phyloP scores from a whole-genome alignment of 2,329 filamentous ascomycete species.

The Diaporthe capsici region DNA sequence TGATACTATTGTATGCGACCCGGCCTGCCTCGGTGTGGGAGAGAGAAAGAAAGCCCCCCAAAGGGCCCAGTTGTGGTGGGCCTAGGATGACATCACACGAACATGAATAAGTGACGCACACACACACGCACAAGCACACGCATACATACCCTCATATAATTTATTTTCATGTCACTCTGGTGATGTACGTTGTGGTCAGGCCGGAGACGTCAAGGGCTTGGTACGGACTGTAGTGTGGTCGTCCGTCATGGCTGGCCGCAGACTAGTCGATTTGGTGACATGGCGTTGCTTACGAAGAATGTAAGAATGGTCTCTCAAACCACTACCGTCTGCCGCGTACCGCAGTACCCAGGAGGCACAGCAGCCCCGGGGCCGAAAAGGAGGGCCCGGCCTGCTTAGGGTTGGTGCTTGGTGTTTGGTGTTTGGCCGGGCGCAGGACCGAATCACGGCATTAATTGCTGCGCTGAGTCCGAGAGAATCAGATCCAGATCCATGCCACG shows the following conservation, averaged over 20 bases:
- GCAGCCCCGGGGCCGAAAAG: neutral
- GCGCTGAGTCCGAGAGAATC: neutral
- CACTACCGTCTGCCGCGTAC: too few species aligned
- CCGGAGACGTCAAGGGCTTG: neutral
- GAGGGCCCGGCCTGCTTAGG: neutral
- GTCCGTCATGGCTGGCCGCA: neutral
- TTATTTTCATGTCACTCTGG: neutral
- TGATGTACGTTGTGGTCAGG: neutral
- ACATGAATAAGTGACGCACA: slow-evolving; percentile 1
- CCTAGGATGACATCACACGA: slow-evolving; percentile 3
- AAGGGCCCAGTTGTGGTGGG: neutral
- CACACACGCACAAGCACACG: neutral
- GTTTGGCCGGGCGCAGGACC: neutral
- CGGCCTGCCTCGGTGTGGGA: neutral
- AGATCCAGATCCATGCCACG: neutral
- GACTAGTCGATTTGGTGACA: neutral
- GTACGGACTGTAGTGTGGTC: neutral
- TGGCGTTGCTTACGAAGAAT: neutral
- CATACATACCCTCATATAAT: neutral
- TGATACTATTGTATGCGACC: neutral
- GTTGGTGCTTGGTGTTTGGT: neutral
- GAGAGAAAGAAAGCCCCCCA: neutral
- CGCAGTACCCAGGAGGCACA: neutral
- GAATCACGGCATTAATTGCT: slow-evolving; percentile 15
- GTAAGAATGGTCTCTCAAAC: neutral